Evolutionary conservation across 2,329 filamentous ascomycete species (phyloP).

Genomic region (Aureobasidium sp.): DNA sequence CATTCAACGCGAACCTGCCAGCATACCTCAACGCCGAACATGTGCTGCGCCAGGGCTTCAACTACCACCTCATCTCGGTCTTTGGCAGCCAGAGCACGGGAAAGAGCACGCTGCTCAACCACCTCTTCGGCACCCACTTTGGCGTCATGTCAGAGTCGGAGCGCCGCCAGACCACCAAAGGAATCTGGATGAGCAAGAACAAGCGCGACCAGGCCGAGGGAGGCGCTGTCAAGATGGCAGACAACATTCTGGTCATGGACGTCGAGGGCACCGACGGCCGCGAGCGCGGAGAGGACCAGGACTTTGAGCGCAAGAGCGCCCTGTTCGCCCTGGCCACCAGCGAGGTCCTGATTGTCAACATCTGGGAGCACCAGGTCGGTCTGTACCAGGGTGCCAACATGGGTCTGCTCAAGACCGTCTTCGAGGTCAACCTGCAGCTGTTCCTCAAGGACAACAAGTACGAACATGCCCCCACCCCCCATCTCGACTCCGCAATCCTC

Average conservation of each 20-base stretch:
- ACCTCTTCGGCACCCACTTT: conserved; percentile 92
- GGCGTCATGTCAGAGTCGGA: conserved; percentile 96
- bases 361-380: conserved; percentile 98
- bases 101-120: conserved; percentile 93
- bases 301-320: conserved; percentile 97
- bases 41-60: conserved; percentile 85
- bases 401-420: conserved; percentile 96
- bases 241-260: conserved; percentile 99
- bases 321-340: conserved; percentile 95
- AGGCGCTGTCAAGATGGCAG: conserved; percentile 62
- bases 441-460: conserved; percentile 94
- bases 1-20: conserved; percentile 78
- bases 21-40: conserved; percentile 73
- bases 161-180: conserved; percentile 93
- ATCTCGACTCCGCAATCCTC: not conserved
- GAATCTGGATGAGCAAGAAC: conserved; percentile 99
- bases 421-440: conserved; percentile 94
- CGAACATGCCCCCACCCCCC: conserved; percentile 23
- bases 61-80: conserved; percentile 98
- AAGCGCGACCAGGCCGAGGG: conserved; percentile 52
- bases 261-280: conserved; percentile 96
- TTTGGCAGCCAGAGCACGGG: conserved; percentile 98
- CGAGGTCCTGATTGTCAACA: conserved; percentile 96
- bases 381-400: conserved; percentile 98
- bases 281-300: conserved; percentile 94